Evolutionary conservation across 768 basidiomycete genomes (phyloP).

Genomic region (Russula griseocarnosa): DNA sequence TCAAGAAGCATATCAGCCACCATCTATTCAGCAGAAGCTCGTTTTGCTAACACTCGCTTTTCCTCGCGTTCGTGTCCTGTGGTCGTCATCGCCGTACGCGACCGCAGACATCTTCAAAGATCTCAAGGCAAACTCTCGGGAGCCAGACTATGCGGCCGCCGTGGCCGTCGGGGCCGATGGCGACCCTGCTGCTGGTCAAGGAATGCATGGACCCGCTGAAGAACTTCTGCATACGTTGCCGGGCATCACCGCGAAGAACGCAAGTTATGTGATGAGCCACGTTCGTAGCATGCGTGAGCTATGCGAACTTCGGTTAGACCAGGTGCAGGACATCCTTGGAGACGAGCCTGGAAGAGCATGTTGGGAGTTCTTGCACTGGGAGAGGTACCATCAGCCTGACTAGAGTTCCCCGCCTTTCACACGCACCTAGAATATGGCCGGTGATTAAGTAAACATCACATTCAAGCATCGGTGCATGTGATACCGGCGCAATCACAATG

Average conservation of each 20-base stretch:
- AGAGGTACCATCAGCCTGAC: conserved; percentile 34
- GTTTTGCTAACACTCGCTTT: conserved; percentile 86
- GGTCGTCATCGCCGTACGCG: conserved; percentile 94
- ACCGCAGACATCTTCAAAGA: conserved; percentile 91
- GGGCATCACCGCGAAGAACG: conserved; percentile 80
- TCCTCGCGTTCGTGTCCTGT: conserved; percentile 89
- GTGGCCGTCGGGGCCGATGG: conserved; percentile 79
- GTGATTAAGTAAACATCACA: conserved; percentile 12
- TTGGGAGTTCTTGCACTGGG: conserved; percentile 77
- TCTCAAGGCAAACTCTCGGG: conserved; percentile 71
- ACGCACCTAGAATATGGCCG: not conserved
- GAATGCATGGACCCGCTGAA: conserved; percentile 70
- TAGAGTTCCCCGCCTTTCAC: not conserved
- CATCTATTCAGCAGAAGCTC: conserved; percentile 84
- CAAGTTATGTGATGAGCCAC: conserved; percentile 76
- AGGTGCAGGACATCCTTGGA: conserved; percentile 73
- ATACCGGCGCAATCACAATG: conserved; percentile 9
- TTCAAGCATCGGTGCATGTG: not conserved
- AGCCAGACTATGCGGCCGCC: conserved; percentile 77
- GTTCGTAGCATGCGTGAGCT: conserved; percentile 75
- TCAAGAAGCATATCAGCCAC: conserved; percentile 39
- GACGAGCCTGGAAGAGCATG: conserved; percentile 75
- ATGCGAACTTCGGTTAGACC: conserved; percentile 54
- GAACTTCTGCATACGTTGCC: conserved; percentile 82
- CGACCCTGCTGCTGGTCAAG: conserved; percentile 60